Evolutionary conservation across 1,284 basidiomycete species (phyloP).

Genomic region (Marasmius tenuissimus): DNA sequence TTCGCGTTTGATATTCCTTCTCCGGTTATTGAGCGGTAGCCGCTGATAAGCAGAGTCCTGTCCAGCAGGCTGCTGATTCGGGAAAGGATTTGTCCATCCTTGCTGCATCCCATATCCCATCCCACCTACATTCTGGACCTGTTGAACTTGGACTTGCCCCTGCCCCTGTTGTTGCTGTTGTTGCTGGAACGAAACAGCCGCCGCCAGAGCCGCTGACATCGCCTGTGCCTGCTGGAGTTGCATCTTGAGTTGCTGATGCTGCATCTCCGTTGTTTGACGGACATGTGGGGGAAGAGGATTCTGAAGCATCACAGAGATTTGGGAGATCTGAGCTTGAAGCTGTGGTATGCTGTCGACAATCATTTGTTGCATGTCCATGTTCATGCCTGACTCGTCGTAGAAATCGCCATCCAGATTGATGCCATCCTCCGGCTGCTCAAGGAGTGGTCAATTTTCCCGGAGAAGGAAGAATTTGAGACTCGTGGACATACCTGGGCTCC

Average conservation of each 20-base stretch:
- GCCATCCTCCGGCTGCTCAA: not conserved
- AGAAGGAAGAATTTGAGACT: not conserved
- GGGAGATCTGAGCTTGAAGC: constrained; percentile 75
- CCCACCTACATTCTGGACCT: constrained; percentile 21
- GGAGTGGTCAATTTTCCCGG: not conserved
- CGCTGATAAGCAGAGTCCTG: constrained; percentile 84
- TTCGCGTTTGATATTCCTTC: constrained; percentile 74
- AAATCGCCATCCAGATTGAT: constrained; percentile 50
- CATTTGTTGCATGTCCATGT: constrained; percentile 69
- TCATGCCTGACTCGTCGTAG: constrained; percentile 62
- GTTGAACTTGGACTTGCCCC: constrained; percentile 29
- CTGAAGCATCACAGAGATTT: constrained; percentile 74
- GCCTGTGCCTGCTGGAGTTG: constrained; percentile 76
- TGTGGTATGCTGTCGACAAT: constrained; percentile 72
- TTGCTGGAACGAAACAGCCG: constrained; percentile 48
- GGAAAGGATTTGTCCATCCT: constrained; percentile 51
- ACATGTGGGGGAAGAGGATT: constrained; percentile 72
- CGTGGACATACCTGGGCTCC: constrained; percentile 18
- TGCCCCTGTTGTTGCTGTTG: constrained; percentile 43
- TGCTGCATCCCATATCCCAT: constrained; percentile 43
- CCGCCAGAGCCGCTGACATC: constrained; percentile 58
- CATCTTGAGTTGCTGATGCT: constrained; percentile 74
- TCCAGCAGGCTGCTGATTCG: constrained; percentile 60
- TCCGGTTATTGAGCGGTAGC: constrained; percentile 73
- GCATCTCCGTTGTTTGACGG: constrained; percentile 75